Evolutionary conservation across 2,329 filamentous ascomycete species (phyloP).

Genomic region (Tolypocladium paradoxum): DNA sequence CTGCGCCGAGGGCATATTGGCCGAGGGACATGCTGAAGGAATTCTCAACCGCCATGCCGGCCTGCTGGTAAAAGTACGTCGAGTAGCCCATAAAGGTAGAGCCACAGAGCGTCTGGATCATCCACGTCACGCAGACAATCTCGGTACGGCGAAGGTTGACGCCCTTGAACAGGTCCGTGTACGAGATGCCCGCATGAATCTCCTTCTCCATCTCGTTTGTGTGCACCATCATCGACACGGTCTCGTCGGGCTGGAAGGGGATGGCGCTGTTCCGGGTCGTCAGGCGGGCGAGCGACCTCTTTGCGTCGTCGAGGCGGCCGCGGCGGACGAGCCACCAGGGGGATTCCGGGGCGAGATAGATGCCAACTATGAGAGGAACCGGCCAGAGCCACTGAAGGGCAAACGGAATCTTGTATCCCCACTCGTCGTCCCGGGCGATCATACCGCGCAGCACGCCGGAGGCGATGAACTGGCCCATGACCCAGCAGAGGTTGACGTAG

Average conservation of each 20-base stretch:
- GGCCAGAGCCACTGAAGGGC: constrained; percentile 40
- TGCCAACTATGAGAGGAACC: constrained; percentile 29
- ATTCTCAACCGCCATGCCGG: constrained; percentile 26
- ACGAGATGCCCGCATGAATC: constrained; percentile 26
- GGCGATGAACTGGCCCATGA: constrained; percentile 35
- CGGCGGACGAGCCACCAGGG: constrained; percentile 39
- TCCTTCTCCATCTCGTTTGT: constrained; percentile 38
- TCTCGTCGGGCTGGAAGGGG: constrained; percentile 28
- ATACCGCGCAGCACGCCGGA: constrained; percentile 31
- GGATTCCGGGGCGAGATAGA: constrained; percentile 35
- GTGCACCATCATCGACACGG: constrained; percentile 38
- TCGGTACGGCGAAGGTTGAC: constrained; percentile 34
- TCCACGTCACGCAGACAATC: constrained; percentile 32
- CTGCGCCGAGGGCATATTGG: constrained; percentile 30
- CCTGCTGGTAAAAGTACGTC: constrained; percentile 37
- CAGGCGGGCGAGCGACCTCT: constrained; percentile 26
- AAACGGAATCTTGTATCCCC: constrained; percentile 37
- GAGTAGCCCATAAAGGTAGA: constrained; percentile 45
- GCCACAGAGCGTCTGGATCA: constrained; percentile 29
- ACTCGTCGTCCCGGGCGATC: constrained; percentile 24
- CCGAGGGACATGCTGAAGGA: constrained; percentile 30
- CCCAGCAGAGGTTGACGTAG: constrained; percentile 40
- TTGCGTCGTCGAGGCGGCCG: constrained; percentile 26
- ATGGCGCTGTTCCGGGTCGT: constrained; percentile 23
- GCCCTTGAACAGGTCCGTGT: constrained; percentile 37